phyloP scores from a whole-genome alignment of 129 eudicot genomes.

The Ambrosia artemisiifolia region DNA sequence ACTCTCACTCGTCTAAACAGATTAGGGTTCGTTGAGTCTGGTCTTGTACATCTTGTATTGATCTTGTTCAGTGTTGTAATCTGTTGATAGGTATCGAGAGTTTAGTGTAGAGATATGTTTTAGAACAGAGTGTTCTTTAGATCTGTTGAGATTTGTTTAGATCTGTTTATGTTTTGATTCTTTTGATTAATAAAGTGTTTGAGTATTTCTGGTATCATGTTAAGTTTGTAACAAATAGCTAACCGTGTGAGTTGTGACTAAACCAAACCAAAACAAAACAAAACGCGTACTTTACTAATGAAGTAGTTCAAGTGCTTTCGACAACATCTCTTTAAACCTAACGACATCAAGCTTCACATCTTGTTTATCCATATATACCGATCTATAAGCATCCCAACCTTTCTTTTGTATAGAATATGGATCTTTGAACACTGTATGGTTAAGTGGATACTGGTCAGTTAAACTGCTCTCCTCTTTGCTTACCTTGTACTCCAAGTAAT shows the following conservation, averaged over 20 bases:
- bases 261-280: not conserved
- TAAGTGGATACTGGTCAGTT: conserved; percentile 41
- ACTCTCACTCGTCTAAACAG: too few relatives aligned
- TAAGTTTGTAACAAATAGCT: not conserved
- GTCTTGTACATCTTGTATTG: too few relatives aligned
- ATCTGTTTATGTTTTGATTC: too few relatives aligned
- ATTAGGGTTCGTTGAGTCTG: too few relatives aligned
- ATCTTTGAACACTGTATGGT: conserved; percentile 47
- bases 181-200: too few relatives aligned
- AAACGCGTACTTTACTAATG: not conserved
- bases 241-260: not conserved
- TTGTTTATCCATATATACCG: conserved; percentile 53
- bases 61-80: too few relatives aligned
- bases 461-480: conserved; percentile 51
- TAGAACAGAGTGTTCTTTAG: too few relatives aligned
- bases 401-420: conserved; percentile 30
- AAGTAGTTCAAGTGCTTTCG: conserved; percentile 43
- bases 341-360: conserved; percentile 57
- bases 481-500: conserved; percentile 61
- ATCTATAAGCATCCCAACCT: conserved; percentile 53
- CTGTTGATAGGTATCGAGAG: too few relatives aligned
- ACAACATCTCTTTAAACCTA: conserved; percentile 46
- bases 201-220: too few relatives aligned
- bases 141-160: too few relatives aligned
- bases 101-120: too few relatives aligned